Conservation (phyloP, 1,139 yeast genomes). For the Diutina neorugosa region DNA sequence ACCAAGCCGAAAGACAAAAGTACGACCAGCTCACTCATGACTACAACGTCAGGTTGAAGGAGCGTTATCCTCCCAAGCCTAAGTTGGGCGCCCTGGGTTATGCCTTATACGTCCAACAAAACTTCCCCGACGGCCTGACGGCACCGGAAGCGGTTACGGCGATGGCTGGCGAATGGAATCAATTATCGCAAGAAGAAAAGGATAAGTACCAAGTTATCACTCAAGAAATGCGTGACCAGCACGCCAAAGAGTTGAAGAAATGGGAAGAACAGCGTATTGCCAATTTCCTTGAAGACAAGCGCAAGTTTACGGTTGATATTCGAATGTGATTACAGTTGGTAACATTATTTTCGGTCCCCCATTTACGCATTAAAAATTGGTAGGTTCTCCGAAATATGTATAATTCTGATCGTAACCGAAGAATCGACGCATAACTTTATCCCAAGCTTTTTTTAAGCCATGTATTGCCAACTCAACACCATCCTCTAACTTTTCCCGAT, state of each 20-base stretch:
- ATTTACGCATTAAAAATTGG: too few relatives aligned
- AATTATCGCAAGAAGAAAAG: slow-evolving; percentile 19
- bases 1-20: slow-evolving; percentile 17
- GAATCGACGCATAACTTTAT: too few relatives aligned
- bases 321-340: neutral
- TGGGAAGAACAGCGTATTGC: slow-evolving; percentile 21
- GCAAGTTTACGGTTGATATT: neutral
- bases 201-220: slow-evolving; percentile 13
- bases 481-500: too few relatives aligned
- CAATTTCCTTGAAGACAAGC: slow-evolving; percentile 11
- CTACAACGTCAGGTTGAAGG: slow-evolving; percentile 16
- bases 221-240: slow-evolving; percentile 11
- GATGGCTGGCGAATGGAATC: slow-evolving; percentile 19
- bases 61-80: slow-evolving; percentile 23
- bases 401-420: too few relatives aligned
- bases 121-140: slow-evolving; percentile 14
- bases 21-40: slow-evolving; percentile 16
- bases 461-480: too few relatives aligned
- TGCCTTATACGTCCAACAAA: slow-evolving; percentile 20
- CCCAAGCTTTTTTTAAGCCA: too few relatives aligned
- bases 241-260: slow-evolving; percentile 12
- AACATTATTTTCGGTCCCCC: too few relatives aligned
- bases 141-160: slow-evolving; percentile 16
- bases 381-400: too few relatives aligned
- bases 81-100: slow-evolving; percentile 17